Conservation (phyloP, 495 filamentous ascomycete genomes). For the Copromyces sp. region DNA sequence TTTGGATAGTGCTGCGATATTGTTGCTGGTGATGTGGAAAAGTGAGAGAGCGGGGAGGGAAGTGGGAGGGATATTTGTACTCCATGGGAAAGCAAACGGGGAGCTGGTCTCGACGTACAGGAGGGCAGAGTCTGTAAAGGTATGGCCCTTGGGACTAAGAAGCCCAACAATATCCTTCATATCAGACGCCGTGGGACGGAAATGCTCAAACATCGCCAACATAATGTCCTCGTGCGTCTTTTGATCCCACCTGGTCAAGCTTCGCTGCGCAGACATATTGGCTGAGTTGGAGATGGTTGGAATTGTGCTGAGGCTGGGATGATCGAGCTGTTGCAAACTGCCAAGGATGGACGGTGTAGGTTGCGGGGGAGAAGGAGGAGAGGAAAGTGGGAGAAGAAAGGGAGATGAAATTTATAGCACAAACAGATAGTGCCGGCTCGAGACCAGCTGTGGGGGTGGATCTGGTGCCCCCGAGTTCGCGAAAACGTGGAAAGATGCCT, state of each 20-base stretch:
- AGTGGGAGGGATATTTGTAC: not conserved
- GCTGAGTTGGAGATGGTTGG: not conserved
- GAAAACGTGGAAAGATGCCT: not conserved
- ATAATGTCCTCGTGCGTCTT: constrained; percentile 18
- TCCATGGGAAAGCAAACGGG: not conserved
- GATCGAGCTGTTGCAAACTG: not conserved
- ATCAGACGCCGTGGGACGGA: constrained; percentile 11
- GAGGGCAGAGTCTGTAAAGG: constrained; percentile 19
- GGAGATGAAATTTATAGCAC: not conserved
- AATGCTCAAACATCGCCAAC: constrained; percentile 10
- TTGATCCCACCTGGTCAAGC: constrained; percentile 13
- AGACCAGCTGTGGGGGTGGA: not conserved
- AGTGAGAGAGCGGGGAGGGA: not conserved
- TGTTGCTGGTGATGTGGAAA: not conserved
- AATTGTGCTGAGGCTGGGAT: not conserved
- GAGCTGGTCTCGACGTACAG: constrained; percentile 13
- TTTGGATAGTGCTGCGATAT: not conserved
- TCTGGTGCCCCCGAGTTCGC: not conserved
- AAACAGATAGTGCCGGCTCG: not conserved
- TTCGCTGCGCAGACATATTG: constrained; percentile 8
- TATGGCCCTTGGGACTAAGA: constrained; percentile 15
- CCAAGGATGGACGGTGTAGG: not conserved
- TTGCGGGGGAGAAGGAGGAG: not conserved
- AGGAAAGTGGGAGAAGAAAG: not conserved
- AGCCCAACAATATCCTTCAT: constrained; percentile 8